Conservation (phyloP, 768 basidiomycete genomes). For the Amanita pseudoporphyria region DNA sequence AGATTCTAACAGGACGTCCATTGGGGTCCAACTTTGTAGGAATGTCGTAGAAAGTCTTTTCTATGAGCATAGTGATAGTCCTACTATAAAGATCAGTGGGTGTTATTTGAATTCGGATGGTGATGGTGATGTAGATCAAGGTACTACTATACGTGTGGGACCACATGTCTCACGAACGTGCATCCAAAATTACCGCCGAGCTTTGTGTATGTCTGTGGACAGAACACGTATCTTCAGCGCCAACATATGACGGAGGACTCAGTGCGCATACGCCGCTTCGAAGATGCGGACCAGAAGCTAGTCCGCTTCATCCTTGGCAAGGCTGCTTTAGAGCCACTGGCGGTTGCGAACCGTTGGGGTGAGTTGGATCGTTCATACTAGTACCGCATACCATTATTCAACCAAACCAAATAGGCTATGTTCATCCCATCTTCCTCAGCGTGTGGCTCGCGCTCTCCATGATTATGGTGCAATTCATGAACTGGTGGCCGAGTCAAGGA, state of each 20-base stretch:
- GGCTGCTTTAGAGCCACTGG: constrained; percentile 56
- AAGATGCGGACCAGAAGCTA: constrained; percentile 42
- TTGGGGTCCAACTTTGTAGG: constrained; percentile 52
- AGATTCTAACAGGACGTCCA: constrained; percentile 67
- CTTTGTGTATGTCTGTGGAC: neutral
- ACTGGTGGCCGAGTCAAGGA: constrained; percentile 55
- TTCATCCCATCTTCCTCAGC: constrained; percentile 48
- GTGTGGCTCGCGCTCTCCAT: constrained; percentile 54
- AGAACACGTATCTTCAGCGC: constrained; percentile 1
- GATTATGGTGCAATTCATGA: constrained; percentile 46
- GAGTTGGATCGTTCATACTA: constrained; percentile 11
- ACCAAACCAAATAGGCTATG: constrained; percentile 30
- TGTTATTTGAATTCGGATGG: neutral
- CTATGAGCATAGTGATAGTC: constrained; percentile 66
- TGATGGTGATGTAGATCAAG: neutral
- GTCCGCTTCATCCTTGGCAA: constrained; percentile 59
- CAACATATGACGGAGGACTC: constrained; percentile 26
- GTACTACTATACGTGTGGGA: neutral
- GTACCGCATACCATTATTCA: constrained; percentile 1
- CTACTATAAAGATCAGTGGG: neutral
- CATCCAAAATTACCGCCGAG: neutral
- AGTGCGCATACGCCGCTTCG: constrained; percentile 46
- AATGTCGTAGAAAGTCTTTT: constrained; percentile 69
- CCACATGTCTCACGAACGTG: constrained; percentile 3
- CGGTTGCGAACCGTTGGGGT: constrained; percentile 57